phyloP scores from a whole-genome alignment of 345 rosid species.

The Sisymbrium altissimum region DNA sequence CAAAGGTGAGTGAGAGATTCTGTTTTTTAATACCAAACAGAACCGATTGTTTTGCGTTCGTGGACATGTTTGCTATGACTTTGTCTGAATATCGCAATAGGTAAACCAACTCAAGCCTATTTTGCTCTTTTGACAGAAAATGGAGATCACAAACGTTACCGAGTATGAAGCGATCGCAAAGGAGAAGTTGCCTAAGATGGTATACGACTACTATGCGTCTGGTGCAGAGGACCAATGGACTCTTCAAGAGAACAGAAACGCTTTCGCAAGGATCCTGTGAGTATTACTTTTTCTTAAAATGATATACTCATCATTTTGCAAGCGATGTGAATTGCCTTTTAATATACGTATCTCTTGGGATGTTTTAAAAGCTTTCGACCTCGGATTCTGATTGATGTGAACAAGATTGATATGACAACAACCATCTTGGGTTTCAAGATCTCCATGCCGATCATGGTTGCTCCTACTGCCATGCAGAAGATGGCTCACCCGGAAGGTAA shows the following conservation, averaged over 20 bases:
- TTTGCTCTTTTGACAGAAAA: conserved; percentile 11
- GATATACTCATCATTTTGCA: not conserved
- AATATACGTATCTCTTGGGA: not conserved
- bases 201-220: conserved; percentile 67
- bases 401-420: conserved; percentile 66
- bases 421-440: conserved; percentile 70
- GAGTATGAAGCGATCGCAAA: conserved; percentile 67
- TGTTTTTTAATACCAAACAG: not conserved
- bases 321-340: not conserved
- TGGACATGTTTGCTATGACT: not conserved
- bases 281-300: not conserved
- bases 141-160: conserved; percentile 65
- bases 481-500: conserved; percentile 90
- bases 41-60: not conserved
- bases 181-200: conserved; percentile 69
- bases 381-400: conserved; percentile 73
- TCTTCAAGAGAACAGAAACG: conserved; percentile 55
- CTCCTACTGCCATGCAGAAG: conserved; percentile 79
- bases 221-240: conserved; percentile 82
- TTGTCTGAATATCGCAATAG: not conserved
- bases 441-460: conserved; percentile 87
- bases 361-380: conserved; percentile 55
- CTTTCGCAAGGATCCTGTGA: conserved; percentile 69
- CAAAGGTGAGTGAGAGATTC: conserved; percentile 1
- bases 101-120: not conserved